A percentile compares a stretch with the other conserved stretches of the same genome.
These are phyloP conservation scores for Xerocomellus intermedius DNA, from an alignment of 768 basidiomycete genomes.

Conservation along the genomic window DNA sequence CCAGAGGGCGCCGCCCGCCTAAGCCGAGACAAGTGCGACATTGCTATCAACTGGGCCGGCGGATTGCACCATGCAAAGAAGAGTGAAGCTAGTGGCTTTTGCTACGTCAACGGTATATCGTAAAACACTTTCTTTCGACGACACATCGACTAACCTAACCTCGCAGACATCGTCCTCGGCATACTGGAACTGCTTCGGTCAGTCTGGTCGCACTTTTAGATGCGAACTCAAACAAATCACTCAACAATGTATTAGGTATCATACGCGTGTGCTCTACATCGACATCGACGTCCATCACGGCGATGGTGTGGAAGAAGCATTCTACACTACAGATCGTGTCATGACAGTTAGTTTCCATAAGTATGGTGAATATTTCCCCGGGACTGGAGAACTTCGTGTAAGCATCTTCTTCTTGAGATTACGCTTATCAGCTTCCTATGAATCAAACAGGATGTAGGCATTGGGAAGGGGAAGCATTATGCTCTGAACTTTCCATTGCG, in stretches of 20 bases:
- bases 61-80: slow-evolving; percentile 99
- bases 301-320: slow-evolving; percentile 98
- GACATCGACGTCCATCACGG: slow-evolving; percentile 99
- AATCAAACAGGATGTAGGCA: slow-evolving; percentile 74
- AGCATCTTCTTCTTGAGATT: slow-evolving; percentile 23
- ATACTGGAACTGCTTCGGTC: slow-evolving; percentile 91
- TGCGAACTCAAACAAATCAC: background rate
- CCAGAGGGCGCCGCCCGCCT: slow-evolving; percentile 95
- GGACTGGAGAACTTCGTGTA: slow-evolving; percentile 94
- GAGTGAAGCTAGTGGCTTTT: slow-evolving; percentile 98
- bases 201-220: slow-evolving; percentile 10
- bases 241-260: slow-evolving; percentile 56
- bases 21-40: slow-evolving; percentile 96
- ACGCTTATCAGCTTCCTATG: slow-evolving; percentile 8
- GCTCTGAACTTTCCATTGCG: slow-evolving; percentile 92
- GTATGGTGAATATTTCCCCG: slow-evolving; percentile 98
- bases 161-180: slow-evolving; percentile 92
- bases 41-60: slow-evolving; percentile 99
- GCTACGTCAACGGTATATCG: slow-evolving; percentile 88
- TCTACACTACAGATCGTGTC: slow-evolving; percentile 97
- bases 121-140: background rate
- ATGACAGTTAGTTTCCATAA: slow-evolving; percentile 99
- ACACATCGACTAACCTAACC: background rate
- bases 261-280: slow-evolving; percentile 92
- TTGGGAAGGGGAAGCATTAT: slow-evolving; percentile 92